phyloP scores from a whole-genome alignment of 1,284 basidiomycete genomes.

The Apiotrichum akiyoshidainum region DNA sequence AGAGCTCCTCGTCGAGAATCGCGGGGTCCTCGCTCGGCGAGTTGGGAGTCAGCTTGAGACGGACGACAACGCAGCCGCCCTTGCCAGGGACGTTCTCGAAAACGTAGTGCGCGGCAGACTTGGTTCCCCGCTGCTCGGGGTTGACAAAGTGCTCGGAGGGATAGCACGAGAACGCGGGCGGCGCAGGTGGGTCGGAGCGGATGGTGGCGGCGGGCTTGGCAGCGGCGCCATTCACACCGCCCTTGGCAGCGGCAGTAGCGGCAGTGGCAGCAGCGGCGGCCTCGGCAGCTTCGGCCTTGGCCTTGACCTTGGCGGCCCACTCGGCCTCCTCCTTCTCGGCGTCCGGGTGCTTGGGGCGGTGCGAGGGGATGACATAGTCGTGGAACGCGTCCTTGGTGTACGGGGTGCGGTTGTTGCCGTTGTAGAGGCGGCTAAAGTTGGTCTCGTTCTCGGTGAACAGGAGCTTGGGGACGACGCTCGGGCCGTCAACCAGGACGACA shows the following conservation, averaged over 20 bases:
- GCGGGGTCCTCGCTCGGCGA: slow-evolving; percentile 70
- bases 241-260: slow-evolving; percentile 16
- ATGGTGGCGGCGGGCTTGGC: slow-evolving; percentile 52
- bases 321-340: slow-evolving; percentile 28
- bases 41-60: slow-evolving; percentile 83
- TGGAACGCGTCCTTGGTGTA: slow-evolving; percentile 99
- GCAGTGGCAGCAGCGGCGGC: slow-evolving; percentile 7
- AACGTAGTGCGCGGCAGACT: slow-evolving; percentile 84
- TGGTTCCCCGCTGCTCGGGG: slow-evolving; percentile 83
- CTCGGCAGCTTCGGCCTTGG: slow-evolving; percentile 24
- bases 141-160: slow-evolving; percentile 64
- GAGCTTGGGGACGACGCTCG: slow-evolving; percentile 71
- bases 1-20: slow-evolving; percentile 81
- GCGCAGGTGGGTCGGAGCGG: slow-evolving; percentile 59
- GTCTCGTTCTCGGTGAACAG: slow-evolving; percentile 97
- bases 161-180: slow-evolving; percentile 8
- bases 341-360: slow-evolving; percentile 60
- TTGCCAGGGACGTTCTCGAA: slow-evolving; percentile 82
- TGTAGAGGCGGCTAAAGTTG: slow-evolving; percentile 88
- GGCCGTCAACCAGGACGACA: slow-evolving; percentile 61
- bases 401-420: slow-evolving; percentile 72
- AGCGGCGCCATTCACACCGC: slow-evolving; percentile 24
- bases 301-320: slow-evolving; percentile 39
- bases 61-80: slow-evolving; percentile 92
- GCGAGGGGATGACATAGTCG: slow-evolving; percentile 84